Percentiles rank a stretch among this genome's conserved stretches.
These are phyloP conservation scores for Hibiscus trionum DNA, from an alignment of 345 rosid species.

Conservation along the genomic window DNA sequence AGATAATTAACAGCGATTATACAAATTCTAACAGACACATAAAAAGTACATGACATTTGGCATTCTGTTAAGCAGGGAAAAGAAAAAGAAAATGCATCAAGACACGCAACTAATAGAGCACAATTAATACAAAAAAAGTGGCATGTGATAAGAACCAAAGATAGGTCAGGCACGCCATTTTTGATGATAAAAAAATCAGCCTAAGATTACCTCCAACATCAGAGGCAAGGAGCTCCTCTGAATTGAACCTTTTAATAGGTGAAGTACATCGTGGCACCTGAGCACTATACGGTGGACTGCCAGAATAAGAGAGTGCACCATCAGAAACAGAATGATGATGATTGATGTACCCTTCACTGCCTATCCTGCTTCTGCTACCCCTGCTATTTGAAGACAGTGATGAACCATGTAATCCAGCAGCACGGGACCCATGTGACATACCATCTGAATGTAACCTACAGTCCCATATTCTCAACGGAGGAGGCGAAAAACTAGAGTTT, in stretches of 20 bases:
- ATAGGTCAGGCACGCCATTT: neutral
- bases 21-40: neutral
- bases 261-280: constrained; percentile 60
- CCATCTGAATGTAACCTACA: constrained; percentile 52
- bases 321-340: constrained; percentile 70
- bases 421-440: constrained; percentile 28
- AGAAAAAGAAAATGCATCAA: neutral
- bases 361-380: constrained; percentile 46
- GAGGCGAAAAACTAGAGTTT: constrained; percentile 77
- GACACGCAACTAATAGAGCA: neutral
- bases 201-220: constrained; percentile 35
- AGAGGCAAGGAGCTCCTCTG: constrained; percentile 34
- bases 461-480: constrained; percentile 58
- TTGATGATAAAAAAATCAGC: neutral
- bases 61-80: neutral
- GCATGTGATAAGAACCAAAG: neutral
- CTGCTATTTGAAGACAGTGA: constrained; percentile 38
- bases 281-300: constrained; percentile 44
- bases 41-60: neutral
- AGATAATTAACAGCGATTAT: neutral
- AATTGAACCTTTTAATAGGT: constrained; percentile 36
- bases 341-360: constrained; percentile 32
- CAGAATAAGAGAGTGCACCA: constrained; percentile 49
- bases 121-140: neutral
- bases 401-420: constrained; percentile 28